A percentile compares a stretch with the other conserved stretches of the same genome.
Conservation (phyloP, 2,329 filamentous ascomycete species). For the Aspergillus jensenii region DNA sequence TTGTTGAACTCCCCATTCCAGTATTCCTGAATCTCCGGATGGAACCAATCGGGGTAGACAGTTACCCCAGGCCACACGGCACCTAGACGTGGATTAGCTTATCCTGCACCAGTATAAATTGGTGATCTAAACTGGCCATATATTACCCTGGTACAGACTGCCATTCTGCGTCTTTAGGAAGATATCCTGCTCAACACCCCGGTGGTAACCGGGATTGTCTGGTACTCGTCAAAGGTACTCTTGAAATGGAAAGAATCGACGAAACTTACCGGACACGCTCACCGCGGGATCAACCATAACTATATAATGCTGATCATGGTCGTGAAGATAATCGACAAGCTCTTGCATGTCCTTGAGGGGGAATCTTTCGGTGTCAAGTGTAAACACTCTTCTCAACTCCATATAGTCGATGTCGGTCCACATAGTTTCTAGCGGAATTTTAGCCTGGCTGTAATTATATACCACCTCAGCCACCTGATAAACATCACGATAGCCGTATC, state of each 20-base stretch:
- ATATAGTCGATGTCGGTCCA: conserved; percentile 50
- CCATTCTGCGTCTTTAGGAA: conserved; percentile 58
- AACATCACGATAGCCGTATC: conserved; percentile 60
- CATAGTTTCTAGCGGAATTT: conserved; percentile 46
- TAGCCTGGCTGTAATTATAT: conserved; percentile 43
- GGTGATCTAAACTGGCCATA: background rate
- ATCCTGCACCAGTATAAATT: background rate
- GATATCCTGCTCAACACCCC: conserved; percentile 58
- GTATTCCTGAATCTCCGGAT: conserved; percentile 61
- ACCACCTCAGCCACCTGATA: conserved; percentile 46
- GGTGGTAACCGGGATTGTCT: conserved; percentile 58
- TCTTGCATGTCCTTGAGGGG: conserved; percentile 56
- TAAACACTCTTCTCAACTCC: conserved; percentile 39
- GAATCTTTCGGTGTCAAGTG: conserved; percentile 39
- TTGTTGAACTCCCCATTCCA: conserved; percentile 67
- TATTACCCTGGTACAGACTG: conserved; percentile 48
- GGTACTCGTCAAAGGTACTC: conserved; percentile 12
- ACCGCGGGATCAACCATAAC: conserved; percentile 71
- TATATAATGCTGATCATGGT: conserved; percentile 67
- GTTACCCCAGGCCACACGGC: conserved; percentile 77
- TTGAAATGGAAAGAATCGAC: background rate
- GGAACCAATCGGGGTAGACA: conserved; percentile 76
- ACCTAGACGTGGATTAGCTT: conserved; percentile 38
- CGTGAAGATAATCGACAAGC: conserved; percentile 66
- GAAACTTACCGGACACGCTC: conserved; percentile 31